Evolutionary conservation across 352 stramenopile species (phyloP).

Genomic region (Phytopythium helicoides): DNA sequence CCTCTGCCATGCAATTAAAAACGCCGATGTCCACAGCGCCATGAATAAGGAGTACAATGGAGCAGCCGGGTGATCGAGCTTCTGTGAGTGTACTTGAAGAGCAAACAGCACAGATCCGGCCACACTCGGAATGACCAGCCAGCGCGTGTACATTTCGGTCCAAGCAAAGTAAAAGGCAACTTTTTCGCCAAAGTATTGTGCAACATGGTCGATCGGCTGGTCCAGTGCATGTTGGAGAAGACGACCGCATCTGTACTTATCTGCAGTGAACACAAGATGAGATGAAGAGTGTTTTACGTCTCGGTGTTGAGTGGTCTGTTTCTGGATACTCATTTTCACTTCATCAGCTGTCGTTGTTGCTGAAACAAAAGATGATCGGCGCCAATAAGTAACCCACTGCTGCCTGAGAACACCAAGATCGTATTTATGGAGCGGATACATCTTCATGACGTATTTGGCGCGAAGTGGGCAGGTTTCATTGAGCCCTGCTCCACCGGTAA

Average conservation of each 20-base stretch:
- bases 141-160: slow-evolving; percentile 90
- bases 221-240: slow-evolving; percentile 32
- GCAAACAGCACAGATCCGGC: slow-evolving; percentile 72
- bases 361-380: slow-evolving; percentile 12
- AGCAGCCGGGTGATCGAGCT: slow-evolving; percentile 78
- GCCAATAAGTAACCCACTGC: slow-evolving; percentile 86
- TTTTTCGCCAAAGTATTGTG: slow-evolving; percentile 90
- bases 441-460: slow-evolving; percentile 66
- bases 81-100: slow-evolving; percentile 53
- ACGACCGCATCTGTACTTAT: slow-evolving; percentile 11
- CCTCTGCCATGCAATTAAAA: slow-evolving; percentile 87
- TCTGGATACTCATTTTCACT: no score
- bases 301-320: no score
- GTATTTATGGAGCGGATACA: slow-evolving; percentile 89
- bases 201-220: slow-evolving; percentile 84
- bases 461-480: slow-evolving; percentile 69
- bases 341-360: not conserved
- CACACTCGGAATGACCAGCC: slow-evolving; percentile 79
- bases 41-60: slow-evolving; percentile 87
- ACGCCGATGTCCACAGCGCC: slow-evolving; percentile 85
- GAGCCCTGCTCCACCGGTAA: slow-evolving; percentile 44
- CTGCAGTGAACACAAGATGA: not conserved
- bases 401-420: slow-evolving; percentile 54
- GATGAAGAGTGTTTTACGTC: no score
- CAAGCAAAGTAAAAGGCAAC: slow-evolving; percentile 94